Evolutionary conservation across 495 filamentous ascomycete species (phyloP).

Genomic region (Neurospora discreta): DNA sequence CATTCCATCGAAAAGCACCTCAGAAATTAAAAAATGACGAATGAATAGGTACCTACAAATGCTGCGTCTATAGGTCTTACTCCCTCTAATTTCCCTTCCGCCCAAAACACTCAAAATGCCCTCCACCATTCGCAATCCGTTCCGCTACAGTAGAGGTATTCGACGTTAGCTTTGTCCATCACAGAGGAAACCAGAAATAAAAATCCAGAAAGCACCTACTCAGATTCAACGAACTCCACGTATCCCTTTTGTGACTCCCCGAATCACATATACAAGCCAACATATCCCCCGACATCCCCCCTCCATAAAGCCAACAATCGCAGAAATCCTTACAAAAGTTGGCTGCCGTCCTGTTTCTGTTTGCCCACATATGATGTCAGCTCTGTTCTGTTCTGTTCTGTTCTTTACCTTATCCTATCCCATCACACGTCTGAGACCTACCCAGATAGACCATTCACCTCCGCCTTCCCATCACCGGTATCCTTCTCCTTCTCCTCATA

Average conservation of each 20-base stretch:
- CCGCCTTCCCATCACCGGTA: neutral
- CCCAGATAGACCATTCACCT: neutral
- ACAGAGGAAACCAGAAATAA: fast-evolving
- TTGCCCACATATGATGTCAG: neutral
- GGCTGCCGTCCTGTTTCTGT: neutral
- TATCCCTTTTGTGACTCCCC: neutral
- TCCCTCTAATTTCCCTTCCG: neutral
- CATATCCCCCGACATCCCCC: neutral
- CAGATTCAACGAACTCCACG: neutral
- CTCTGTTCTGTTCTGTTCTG: too few relatives aligned
- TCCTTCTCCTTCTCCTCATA: neutral
- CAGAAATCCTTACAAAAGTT: neutral
- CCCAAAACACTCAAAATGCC: neutral
- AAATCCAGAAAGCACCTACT: neutral
- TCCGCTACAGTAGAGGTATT: too few relatives aligned
- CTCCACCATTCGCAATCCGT: neutral
- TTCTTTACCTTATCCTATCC: too few relatives aligned
- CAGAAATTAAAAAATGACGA: neutral
- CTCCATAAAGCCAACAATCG: neutral
- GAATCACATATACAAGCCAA: neutral
- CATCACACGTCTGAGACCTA: too few relatives aligned
- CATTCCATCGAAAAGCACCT: neutral
- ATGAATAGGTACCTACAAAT: too few relatives aligned
- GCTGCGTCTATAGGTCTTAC: too few relatives aligned
- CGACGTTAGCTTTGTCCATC: neutral